Conservation (phyloP, 2,329 filamentous ascomycete species). For the Colletotrichum lini region DNA sequence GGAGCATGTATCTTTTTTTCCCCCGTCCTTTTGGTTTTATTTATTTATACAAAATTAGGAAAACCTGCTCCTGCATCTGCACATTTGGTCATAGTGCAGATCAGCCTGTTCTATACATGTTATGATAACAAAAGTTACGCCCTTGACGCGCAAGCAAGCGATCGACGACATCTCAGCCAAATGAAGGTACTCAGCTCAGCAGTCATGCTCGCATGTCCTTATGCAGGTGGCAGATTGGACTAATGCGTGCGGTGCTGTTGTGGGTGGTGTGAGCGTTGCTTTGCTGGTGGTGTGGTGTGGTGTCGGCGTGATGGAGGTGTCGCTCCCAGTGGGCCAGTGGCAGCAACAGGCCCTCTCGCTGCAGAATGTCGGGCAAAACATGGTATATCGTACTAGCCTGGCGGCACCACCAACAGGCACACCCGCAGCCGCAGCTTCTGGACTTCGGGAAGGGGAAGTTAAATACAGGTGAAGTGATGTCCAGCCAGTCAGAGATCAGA, state of each 20-base stretch:
- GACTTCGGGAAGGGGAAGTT: not conserved
- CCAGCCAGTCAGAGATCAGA: conserved; percentile 15
- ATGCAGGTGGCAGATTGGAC: conserved; percentile 25
- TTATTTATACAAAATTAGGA: too few species aligned
- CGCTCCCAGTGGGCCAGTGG: not conserved
- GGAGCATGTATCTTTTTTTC: not conserved
- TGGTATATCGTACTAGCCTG: conserved; percentile 8
- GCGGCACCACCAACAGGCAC: conserved; percentile 10
- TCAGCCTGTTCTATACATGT: too few species aligned
- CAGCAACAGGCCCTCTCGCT: conserved; percentile 21
- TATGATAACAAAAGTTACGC: not conserved
- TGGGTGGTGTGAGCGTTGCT: not conserved
- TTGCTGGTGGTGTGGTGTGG: not conserved
- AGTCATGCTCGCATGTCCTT: conserved; percentile 1
- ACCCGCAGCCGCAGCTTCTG: conserved; percentile 7
- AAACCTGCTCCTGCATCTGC: not conserved
- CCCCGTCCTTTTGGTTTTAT: too few species aligned
- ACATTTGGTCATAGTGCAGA: not conserved
- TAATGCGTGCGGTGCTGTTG: conserved; percentile 3
- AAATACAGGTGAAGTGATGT: not conserved
- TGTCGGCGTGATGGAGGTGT: not conserved
- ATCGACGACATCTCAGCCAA: not conserved
- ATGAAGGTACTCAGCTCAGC: not conserved
- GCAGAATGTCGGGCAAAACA: conserved; percentile 30
- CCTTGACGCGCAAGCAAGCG: not conserved